phyloP scores from a whole-genome alignment of 225 moss, liverwort and hornwort species.

The Physcomitrium patens region DNA sequence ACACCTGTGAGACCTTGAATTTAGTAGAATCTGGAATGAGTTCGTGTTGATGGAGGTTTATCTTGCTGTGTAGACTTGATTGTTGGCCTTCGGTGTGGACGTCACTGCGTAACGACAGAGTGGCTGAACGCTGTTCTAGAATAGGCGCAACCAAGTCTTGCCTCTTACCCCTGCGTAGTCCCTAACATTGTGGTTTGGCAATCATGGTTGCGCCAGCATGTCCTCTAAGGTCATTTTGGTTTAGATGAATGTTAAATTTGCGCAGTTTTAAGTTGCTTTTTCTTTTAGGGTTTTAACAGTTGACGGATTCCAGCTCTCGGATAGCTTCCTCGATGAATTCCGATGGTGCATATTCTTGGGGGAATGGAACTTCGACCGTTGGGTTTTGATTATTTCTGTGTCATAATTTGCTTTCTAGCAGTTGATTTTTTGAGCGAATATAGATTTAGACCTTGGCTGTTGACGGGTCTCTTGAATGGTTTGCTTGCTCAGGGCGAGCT shows the following conservation, averaged over 20 bases:
- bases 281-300: background rate
- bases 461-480: conserved; percentile 17
- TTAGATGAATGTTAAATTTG: too few relatives aligned
- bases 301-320: background rate
- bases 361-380: background rate
- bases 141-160: background rate
- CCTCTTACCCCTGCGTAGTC: background rate
- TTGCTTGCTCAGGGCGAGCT: conserved; percentile 59
- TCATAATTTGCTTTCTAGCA: background rate
- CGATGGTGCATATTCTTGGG: background rate
- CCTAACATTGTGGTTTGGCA: background rate
- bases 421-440: background rate
- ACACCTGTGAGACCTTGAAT: background rate
- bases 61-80: background rate
- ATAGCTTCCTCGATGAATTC: background rate
- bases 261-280: background rate
- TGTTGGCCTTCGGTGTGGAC: background rate
- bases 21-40: background rate
- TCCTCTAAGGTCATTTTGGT: too few relatives aligned
- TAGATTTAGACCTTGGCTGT: background rate
- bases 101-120: background rate
- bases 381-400: background rate
- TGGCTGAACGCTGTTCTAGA: background rate
- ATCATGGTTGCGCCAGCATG: too few relatives aligned
- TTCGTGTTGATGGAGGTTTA: background rate